Conservation (phyloP, 768 basidiomycete species). For the Rhodotorula toruloides region DNA sequence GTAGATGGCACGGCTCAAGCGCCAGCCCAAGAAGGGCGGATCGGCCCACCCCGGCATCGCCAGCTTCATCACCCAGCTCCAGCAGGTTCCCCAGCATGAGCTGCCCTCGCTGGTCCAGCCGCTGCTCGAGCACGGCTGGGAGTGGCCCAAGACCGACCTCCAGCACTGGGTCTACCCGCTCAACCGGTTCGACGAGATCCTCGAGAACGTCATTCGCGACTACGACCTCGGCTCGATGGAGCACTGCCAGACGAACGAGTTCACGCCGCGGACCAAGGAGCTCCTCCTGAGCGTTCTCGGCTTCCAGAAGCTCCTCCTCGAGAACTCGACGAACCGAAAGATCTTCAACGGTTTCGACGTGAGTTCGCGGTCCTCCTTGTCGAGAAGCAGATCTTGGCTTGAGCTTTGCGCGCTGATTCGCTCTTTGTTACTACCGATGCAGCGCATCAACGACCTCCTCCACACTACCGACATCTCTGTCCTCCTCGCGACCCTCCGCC, state of each 20-base stretch:
- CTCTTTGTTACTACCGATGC: slow-evolving; percentile 3
- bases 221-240: slow-evolving; percentile 66
- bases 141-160: slow-evolving; percentile 91
- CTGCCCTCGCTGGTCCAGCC: slow-evolving; percentile 62
- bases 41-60: slow-evolving; percentile 51
- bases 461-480: slow-evolving; percentile 85
- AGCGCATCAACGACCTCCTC: slow-evolving; percentile 86
- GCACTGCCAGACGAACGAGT: slow-evolving; percentile 68
- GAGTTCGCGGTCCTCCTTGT: slow-evolving; percentile 47
- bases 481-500: slow-evolving; percentile 71
- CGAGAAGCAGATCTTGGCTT: neutral
- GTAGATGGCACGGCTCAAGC: slow-evolving; percentile 37
- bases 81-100: slow-evolving; percentile 64
- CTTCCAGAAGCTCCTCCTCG: slow-evolving; percentile 82
- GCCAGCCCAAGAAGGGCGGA: slow-evolving; percentile 28
- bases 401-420: neutral
- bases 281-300: slow-evolving; percentile 73
- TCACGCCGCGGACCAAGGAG: slow-evolving; percentile 68
- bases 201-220: slow-evolving; percentile 73
- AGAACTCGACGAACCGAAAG: slow-evolving; percentile 97
- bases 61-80: slow-evolving; percentile 68
- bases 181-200: slow-evolving; percentile 86
- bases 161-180: slow-evolving; percentile 94
- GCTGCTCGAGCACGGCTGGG: slow-evolving; percentile 60
- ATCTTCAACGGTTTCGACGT: slow-evolving; percentile 96